Conservation (phyloP, 495 filamentous ascomycete species). For the Glutinoglossum americanum region DNA sequence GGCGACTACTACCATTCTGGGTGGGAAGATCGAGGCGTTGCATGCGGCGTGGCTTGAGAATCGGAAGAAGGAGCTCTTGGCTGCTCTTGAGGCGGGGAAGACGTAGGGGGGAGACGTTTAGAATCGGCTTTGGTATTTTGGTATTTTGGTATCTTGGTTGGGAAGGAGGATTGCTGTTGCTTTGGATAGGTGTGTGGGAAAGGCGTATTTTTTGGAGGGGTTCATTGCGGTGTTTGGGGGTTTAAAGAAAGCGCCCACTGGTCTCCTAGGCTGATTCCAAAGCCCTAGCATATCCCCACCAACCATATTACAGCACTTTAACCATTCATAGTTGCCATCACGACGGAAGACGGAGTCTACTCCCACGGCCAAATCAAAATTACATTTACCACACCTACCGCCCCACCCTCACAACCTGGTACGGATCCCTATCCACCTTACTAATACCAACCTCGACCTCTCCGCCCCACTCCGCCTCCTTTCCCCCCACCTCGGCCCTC, state of each 20-base stretch:
- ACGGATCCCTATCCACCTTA: conserved; percentile 59
- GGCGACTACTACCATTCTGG: conserved; percentile 37
- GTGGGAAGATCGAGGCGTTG: conserved; percentile 69
- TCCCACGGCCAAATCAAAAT: neutral
- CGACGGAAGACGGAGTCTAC: neutral
- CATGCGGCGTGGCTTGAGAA: conserved; percentile 56
- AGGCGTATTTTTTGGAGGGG: no score
- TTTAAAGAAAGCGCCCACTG: no score
- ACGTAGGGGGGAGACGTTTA: no score
- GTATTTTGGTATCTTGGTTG: no score
- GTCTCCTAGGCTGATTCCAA: no score
- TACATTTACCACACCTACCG: neutral
- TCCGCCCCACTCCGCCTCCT: conserved; percentile 16
- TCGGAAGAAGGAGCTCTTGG: conserved; percentile 44
- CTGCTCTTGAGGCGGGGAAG: no score
- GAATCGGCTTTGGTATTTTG: no score
- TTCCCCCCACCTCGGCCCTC: conserved; percentile 8
- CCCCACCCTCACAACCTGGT: conserved; percentile 30
- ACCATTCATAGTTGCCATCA: no score
- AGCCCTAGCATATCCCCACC: no score
- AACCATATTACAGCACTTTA: no score
- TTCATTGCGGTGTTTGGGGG: no score
- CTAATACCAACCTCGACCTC: conserved; percentile 40
- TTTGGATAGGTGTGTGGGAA: neutral
- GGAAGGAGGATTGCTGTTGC: neutral